Base-by-base conservation (phyloP, 2,329 filamentous ascomycete genomes). In the Sclerotinia nivalis region DNA sequence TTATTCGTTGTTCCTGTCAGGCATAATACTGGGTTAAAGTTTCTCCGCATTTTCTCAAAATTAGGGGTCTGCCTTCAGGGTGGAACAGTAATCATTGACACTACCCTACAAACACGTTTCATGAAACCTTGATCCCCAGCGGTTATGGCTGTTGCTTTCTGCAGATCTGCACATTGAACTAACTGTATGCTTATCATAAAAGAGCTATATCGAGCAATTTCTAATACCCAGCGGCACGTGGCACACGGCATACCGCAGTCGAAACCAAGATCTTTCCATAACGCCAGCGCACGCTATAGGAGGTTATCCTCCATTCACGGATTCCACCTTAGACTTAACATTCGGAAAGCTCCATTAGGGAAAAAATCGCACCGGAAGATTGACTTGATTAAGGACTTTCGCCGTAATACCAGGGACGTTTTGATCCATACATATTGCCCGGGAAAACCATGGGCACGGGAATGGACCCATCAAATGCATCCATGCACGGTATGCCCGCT, bases 361-460 rank as follows among this genome's bases (percentile, higher is more conserved):
- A 68, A 66, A 28, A 69, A n/a, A 40, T 54, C 31, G 47, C 47
- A 65, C n/a, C 61, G 61, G 61, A 65, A 37, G 47, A 52, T 65
- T 65, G 40, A 9, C 52, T 37, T 67, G 22, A 60, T 67, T 40
- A 67, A 47, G 65, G 34, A 50, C 40, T 31, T 66, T 74, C 73
- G 25, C 34, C 72, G 68, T 70, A 75, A 68, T 73, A 78, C 77
- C 77, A 79, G 54, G 78, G 77, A 68, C 69, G 72, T 43, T 70
- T 71, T 15, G 54, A 69, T 45, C 74, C 76, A 71, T 79, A 79
- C 49, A 70, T 75, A 66, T 82, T 80, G 22, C 85, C 87, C 18
- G 91, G 90, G 72, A 84, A 80, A 75, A 83, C 77, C 82, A 93
- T 90, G 0, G 91, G 91, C 28, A 91, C 82, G 49, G 89, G 89